Evolutionary conservation across 2,329 filamentous ascomycete genomes (phyloP).

Genomic region (Penicillium sp.): DNA sequence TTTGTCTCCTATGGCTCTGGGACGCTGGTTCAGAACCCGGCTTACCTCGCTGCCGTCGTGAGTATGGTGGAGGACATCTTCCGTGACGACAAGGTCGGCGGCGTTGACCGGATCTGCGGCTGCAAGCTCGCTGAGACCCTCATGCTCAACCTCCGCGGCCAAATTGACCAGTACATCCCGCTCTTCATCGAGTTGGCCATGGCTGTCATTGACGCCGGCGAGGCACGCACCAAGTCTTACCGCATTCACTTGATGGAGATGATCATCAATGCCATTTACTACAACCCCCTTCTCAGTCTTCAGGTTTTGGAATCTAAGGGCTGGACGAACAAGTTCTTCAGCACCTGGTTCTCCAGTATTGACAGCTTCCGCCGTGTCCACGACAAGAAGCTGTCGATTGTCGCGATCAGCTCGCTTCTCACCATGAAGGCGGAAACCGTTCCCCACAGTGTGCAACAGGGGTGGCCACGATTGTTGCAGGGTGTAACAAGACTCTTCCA

Average conservation of each 20-base stretch:
- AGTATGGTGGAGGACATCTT: constrained; percentile 97
- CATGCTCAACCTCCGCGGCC: constrained; percentile 88
- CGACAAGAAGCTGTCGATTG: constrained; percentile 97
- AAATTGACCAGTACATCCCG: constrained; percentile 81
- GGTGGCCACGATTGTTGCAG: constrained; percentile 86
- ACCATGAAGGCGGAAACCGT: constrained; percentile 75
- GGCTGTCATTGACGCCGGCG: constrained; percentile 66
- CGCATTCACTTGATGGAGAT: constrained; percentile 97
- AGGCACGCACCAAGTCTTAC: constrained; percentile 86
- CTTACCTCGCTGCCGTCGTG: constrained; percentile 81
- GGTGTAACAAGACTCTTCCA: constrained; percentile 90
- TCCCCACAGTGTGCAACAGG: constrained; percentile 85
- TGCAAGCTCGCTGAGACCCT: constrained; percentile 97
- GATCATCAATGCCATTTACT: constrained; percentile 97
- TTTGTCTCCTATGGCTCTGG: constrained; percentile 89
- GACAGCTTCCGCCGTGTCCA: constrained; percentile 89
- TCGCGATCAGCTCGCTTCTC: constrained; percentile 82
- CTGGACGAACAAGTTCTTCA: constrained; percentile 99
- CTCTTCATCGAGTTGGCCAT: constrained; percentile 89
- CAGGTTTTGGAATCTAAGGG: constrained; percentile 83
- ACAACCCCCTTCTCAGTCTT: constrained; percentile 81
- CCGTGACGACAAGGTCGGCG: constrained; percentile 82
- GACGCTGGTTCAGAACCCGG: constrained; percentile 73
- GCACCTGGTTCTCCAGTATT: constrained; percentile 95
- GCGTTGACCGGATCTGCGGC: constrained; percentile 90